phyloP scores from a whole-genome alignment of 176 grass and related monocot species.

The Ampelocalamus luodianensis region DNA sequence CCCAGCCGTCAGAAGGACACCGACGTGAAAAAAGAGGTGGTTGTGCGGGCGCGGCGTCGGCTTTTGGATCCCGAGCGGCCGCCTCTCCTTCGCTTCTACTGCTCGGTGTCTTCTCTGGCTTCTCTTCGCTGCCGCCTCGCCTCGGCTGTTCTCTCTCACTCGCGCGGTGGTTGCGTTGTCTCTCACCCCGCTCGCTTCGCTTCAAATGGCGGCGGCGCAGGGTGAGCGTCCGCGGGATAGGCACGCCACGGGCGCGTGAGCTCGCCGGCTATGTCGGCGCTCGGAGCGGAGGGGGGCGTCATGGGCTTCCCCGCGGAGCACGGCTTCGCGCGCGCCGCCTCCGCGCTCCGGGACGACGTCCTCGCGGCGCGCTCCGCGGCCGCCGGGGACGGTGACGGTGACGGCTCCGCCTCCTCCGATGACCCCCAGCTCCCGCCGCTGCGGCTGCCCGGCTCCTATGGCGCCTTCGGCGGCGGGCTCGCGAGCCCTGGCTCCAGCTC shows the following conservation, averaged over 20 bases:
- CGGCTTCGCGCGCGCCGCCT: conserved; percentile 51
- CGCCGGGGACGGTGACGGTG: background rate
- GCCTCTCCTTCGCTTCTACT: background rate
- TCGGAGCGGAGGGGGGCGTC: conserved; percentile 46
- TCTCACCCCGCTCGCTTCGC: conserved; percentile 23
- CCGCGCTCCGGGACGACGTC: conserved; percentile 57
- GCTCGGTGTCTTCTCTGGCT: background rate
- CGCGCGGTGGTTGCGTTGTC: background rate
- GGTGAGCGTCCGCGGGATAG: conserved; percentile 20
- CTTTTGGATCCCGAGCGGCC: conserved; percentile 49
- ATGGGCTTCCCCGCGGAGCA: conserved; percentile 57
- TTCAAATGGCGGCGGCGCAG: conserved; percentile 40
- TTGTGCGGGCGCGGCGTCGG: conserved; percentile 13
- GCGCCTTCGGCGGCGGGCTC: conserved; percentile 16
- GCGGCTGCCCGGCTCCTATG: conserved; percentile 40
- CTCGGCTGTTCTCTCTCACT: background rate
- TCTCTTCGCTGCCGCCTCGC: conserved; percentile 6
- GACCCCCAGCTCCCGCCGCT: conserved; percentile 61
- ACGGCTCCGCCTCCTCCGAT: background rate
- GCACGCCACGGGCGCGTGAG: background rate
- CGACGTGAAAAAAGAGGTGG: background rate
- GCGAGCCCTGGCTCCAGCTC: conserved; percentile 57
- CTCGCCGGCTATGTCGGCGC: conserved; percentile 49
- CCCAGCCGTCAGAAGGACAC: background rate
- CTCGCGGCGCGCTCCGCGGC: conserved; percentile 30